A percentile compares a stretch with the other conserved stretches of the same genome.
Evolutionary conservation across 306 rosid genomes (phyloP).

Genomic region (Vigna nakashimae): DNA sequence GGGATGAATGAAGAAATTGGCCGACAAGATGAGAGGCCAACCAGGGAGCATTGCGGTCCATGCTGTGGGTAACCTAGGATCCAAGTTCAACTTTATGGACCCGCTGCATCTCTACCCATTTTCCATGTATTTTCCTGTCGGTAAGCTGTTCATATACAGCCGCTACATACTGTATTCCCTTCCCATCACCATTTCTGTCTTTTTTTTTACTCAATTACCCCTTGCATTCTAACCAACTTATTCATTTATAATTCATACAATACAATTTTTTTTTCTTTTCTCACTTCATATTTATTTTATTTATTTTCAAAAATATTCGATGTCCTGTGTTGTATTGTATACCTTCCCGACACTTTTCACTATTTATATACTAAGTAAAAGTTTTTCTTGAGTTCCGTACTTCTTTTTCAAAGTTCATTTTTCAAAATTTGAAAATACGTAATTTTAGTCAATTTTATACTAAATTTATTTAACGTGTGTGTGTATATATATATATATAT

Average conservation of each 20-base stretch:
- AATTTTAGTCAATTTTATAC: too few relatives aligned
- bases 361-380: not conserved
- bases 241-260: not conserved
- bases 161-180: conserved; percentile 27
- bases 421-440: too few relatives aligned
- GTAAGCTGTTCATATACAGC: conserved; percentile 46
- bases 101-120: conserved; percentile 72
- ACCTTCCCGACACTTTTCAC: conserved; percentile 43
- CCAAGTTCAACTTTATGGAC: conserved; percentile 44
- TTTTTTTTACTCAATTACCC: conserved; percentile 15
- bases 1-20: conserved; percentile 49
- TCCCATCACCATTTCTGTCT: conserved; percentile 23
- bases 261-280: too few relatives aligned
- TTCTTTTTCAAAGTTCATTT: too few relatives aligned
- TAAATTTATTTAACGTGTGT: too few relatives aligned
- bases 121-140: conserved; percentile 70
- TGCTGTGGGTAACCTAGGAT: conserved; percentile 43
- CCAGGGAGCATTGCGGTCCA: conserved; percentile 68
- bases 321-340: not conserved
- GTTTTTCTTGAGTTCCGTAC: too few relatives aligned
- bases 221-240: not conserved
- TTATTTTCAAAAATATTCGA: too few relatives aligned
- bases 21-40: conserved; percentile 55
- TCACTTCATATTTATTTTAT: not conserved
- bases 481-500: too few relatives aligned